phyloP scores from a whole-genome alignment of 768 basidiomycete genomes.

The Lactarius deliciosus region DNA sequence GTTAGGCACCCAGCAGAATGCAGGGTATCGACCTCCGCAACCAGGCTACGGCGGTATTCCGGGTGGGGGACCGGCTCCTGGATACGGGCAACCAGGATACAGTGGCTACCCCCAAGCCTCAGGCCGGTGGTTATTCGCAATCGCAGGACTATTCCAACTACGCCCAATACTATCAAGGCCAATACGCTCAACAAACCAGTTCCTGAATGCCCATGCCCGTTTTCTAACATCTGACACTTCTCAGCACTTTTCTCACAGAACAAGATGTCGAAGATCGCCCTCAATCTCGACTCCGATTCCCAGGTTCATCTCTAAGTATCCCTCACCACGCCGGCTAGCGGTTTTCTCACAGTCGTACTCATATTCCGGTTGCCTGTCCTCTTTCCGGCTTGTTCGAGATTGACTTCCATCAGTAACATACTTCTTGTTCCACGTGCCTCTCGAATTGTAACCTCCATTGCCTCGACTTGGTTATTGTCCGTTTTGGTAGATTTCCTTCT shows the following conservation, averaged over 20 bases:
- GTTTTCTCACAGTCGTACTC: slow-evolving; percentile 28
- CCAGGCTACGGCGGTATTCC: slow-evolving; percentile 52
- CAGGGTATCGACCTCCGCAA: slow-evolving; percentile 66
- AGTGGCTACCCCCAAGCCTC: slow-evolving; percentile 24
- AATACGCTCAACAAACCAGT: slow-evolving; percentile 75
- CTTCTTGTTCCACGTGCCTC: slow-evolving; percentile 26
- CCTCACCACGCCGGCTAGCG: slow-evolving; percentile 26
- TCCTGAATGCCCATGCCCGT: slow-evolving; percentile 45
- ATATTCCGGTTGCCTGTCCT: slow-evolving; percentile 26
- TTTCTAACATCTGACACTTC: slow-evolving; percentile 31
- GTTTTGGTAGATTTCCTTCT: slow-evolving; percentile 19
- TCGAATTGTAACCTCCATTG: slow-evolving; percentile 31
- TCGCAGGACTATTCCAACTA: slow-evolving; percentile 79
- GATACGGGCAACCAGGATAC: slow-evolving; percentile 29
- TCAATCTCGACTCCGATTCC: slow-evolving; percentile 29
- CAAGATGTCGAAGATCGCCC: slow-evolving; percentile 28
- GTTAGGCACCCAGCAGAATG: slow-evolving; percentile 39
- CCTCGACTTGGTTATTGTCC: slow-evolving; percentile 30
- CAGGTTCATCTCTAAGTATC: slow-evolving; percentile 28
- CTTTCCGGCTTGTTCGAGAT: slow-evolving; percentile 25
- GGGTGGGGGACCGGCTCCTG: slow-evolving; percentile 22
- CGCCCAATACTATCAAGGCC: slow-evolving; percentile 84
- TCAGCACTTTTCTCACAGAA: slow-evolving; percentile 31
- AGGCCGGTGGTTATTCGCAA: slow-evolving; percentile 35
- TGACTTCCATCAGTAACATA: slow-evolving; percentile 30